Conservation (phyloP, 768 basidiomycete genomes). For the Tricholoma sp. region DNA sequence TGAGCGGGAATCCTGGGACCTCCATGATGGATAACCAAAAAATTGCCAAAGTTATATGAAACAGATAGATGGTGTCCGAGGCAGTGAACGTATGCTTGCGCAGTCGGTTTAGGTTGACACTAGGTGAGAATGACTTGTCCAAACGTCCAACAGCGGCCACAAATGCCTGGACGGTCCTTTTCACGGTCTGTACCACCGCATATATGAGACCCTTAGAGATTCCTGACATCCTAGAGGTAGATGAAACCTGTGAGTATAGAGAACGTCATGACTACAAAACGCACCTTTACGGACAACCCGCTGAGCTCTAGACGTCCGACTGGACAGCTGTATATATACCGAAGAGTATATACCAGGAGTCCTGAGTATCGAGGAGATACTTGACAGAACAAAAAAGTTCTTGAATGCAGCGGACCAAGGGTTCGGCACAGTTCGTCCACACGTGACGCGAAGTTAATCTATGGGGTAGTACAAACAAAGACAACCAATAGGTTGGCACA, state of each 20-base stretch:
- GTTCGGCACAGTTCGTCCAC: no score
- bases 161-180: slow-evolving; percentile 39
- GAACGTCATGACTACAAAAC: neutral
- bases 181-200: slow-evolving; percentile 14
- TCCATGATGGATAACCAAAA: slow-evolving; percentile 77
- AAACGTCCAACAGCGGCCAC: slow-evolving; percentile 59
- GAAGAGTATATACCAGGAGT: neutral
- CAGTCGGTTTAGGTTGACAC: slow-evolving; percentile 57
- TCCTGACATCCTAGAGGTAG: neutral
- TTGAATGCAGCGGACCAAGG: no score
- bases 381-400: neutral
- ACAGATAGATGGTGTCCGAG: slow-evolving; percentile 57
- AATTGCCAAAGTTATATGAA: slow-evolving; percentile 55
- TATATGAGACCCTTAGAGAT: slow-evolving; percentile 10
- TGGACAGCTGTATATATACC: neutral
- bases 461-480: no score
- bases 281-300: neutral
- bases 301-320: neutral
- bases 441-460: no score
- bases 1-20: slow-evolving; percentile 62
- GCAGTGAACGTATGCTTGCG: slow-evolving; percentile 49
- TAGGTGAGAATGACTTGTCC: slow-evolving; percentile 73
- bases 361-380: neutral
- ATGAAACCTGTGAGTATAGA: neutral
- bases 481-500: no score